A percentile compares a stretch with the other conserved stretches of the same genome.
phyloP scores from a whole-genome alignment of 1,284 basidiomycete species.

The Rhodotorula glutinis region DNA sequence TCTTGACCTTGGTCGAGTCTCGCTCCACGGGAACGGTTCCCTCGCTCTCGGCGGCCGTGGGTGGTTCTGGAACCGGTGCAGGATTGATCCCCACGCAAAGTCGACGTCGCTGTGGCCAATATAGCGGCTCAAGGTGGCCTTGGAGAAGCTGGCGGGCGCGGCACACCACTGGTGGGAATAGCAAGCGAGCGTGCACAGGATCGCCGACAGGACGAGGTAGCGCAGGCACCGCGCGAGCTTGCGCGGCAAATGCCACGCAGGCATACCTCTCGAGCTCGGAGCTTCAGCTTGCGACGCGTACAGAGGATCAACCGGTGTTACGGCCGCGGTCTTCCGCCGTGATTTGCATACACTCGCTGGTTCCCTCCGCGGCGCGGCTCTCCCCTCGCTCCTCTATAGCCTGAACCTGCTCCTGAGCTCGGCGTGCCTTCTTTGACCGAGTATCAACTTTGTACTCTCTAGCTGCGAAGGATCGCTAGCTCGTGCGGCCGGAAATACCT shows the following conservation, averaged over 20 bases:
- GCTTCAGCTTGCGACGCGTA: too few relatives aligned
- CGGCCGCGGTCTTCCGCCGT: too few relatives aligned
- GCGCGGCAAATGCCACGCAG: slow-evolving; percentile 15
- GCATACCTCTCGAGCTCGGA: slow-evolving; percentile 4
- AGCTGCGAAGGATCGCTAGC: too few relatives aligned
- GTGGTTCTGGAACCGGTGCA: slow-evolving; percentile 39
- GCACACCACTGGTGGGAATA: slow-evolving; percentile 10
- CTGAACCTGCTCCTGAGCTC: too few relatives aligned
- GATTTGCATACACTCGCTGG: too few relatives aligned
- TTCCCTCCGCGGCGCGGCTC: too few relatives aligned
- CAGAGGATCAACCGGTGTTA: too few relatives aligned
- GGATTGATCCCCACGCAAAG: slow-evolving; percentile 34
- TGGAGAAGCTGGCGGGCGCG: not conserved
- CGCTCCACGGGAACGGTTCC: not conserved
- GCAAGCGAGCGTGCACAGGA: slow-evolving; percentile 10
- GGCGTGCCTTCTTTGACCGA: too few relatives aligned
- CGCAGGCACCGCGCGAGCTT: slow-evolving; percentile 9
- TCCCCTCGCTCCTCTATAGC: too few relatives aligned
- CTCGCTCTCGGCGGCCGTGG: slow-evolving; percentile 7
- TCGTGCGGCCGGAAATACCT: too few relatives aligned
- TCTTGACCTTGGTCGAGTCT: not conserved
- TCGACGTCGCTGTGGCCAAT: slow-evolving; percentile 8
- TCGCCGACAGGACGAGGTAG: slow-evolving; percentile 15
- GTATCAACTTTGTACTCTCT: too few relatives aligned
- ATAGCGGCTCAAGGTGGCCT: not conserved